phyloP scores from a whole-genome alignment of 371 early-diverging fungal species.

The Dichotomocladium elegans region DNA sequence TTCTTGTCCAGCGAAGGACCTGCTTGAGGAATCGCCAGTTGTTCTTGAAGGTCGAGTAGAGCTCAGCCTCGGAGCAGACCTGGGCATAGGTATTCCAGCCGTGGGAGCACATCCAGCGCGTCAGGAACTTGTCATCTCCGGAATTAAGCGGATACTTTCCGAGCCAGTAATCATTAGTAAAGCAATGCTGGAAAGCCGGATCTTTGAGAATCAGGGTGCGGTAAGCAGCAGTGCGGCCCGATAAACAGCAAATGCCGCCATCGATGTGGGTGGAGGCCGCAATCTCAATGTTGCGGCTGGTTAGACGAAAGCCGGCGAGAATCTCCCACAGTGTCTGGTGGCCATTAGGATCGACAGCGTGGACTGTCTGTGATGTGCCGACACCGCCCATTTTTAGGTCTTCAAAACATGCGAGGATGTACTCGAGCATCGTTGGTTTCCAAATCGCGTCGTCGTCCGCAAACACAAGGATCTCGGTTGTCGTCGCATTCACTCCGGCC shows the following conservation, averaged over 20 bases:
- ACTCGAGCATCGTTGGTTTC: constrained; percentile 54
- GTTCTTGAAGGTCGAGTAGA: constrained; percentile 69
- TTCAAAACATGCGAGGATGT: constrained; percentile 68
- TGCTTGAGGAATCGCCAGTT: constrained; percentile 72
- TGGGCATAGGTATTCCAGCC: constrained; percentile 69
- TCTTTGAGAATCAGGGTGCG: constrained; percentile 68
- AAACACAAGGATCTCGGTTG: constrained; percentile 63
- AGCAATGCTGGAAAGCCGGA: constrained; percentile 66
- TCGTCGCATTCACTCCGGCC: constrained; percentile 62
- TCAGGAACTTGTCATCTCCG: constrained; percentile 73
- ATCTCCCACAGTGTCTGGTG: constrained; percentile 69
- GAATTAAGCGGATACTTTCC: constrained; percentile 68
- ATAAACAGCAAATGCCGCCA: constrained; percentile 73
- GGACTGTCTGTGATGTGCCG: constrained; percentile 62
- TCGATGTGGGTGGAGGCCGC: constrained; percentile 70
- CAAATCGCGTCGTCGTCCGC: constrained; percentile 71
- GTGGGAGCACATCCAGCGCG: constrained; percentile 68
- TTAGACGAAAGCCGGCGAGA: constrained; percentile 63
- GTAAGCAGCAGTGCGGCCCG: constrained; percentile 71
- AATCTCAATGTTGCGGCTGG: constrained; percentile 68
- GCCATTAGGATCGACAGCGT: constrained; percentile 50
- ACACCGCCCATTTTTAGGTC: constrained; percentile 70
- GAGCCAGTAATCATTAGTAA: constrained; percentile 67
- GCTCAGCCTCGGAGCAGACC: constrained; percentile 62
- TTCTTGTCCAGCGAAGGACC: constrained; percentile 68